phyloP scores from a whole-genome alignment of 208 protist genomes.

The Trypanosoma lewisi region DNA sequence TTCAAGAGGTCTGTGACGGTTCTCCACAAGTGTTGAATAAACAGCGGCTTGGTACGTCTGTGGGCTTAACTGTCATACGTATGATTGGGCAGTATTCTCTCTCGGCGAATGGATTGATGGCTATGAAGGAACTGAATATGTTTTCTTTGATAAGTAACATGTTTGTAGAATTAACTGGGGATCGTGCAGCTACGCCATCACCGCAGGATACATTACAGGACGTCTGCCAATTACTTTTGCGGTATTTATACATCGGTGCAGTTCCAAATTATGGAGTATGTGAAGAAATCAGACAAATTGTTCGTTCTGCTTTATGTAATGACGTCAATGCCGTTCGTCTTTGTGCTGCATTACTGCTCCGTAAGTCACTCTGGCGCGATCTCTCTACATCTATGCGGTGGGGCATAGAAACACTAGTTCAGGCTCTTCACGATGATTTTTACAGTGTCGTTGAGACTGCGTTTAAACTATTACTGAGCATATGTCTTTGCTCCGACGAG shows the following conservation, averaged over 20 bases:
- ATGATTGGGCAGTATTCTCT: slow-evolving; percentile 74
- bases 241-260: slow-evolving; percentile 68
- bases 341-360: slow-evolving; percentile 73
- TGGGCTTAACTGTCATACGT: slow-evolving; percentile 71
- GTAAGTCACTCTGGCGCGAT: slow-evolving; percentile 78
- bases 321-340: slow-evolving; percentile 66
- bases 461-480: slow-evolving; percentile 79
- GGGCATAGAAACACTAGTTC: slow-evolving; percentile 82
- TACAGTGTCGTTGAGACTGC: slow-evolving; percentile 76
- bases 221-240: slow-evolving; percentile 76
- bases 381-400: slow-evolving; percentile 86
- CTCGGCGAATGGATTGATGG: slow-evolving; percentile 78
- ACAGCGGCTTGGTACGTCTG: slow-evolving; percentile 46
- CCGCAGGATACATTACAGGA: slow-evolving; percentile 63
- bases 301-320: slow-evolving; percentile 63
- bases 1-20: slow-evolving; percentile 67
- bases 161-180: slow-evolving; percentile 58
- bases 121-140: slow-evolving; percentile 73
- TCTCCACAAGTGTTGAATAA: slow-evolving; percentile 50
- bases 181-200: slow-evolving; percentile 34
- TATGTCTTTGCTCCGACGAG: slow-evolving; percentile 85
- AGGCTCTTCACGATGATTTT: slow-evolving; percentile 73
- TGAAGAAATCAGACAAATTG: slow-evolving; percentile 78
- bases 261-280: slow-evolving; percentile 91
- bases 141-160: slow-evolving; percentile 69